Evolutionary conservation across 2,329 filamentous ascomycete genomes (phyloP).

Genomic region (Aureobasidium sp.): DNA sequence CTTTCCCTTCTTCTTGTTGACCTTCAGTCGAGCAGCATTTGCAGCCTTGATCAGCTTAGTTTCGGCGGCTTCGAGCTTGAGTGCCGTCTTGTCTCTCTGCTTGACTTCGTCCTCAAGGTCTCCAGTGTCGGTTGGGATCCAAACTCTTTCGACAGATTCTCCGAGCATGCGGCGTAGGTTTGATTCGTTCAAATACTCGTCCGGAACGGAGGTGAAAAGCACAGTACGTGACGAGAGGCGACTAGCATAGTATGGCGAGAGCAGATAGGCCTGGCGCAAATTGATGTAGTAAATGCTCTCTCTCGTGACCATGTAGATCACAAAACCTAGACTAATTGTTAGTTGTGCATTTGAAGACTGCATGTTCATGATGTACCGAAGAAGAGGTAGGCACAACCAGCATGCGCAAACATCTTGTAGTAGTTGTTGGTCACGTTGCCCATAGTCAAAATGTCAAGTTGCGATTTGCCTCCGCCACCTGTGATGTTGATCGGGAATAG

Average conservation of each 20-base stretch:
- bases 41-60: constrained; percentile 75
- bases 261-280: constrained; percentile 82
- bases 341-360: neutral
- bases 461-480: constrained; percentile 55
- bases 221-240: constrained; percentile 87
- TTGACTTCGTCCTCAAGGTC: constrained; percentile 75
- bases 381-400: constrained; percentile 73
- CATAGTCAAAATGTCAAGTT: constrained; percentile 75
- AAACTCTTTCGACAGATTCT: constrained; percentile 70
- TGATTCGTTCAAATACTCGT: constrained; percentile 68
- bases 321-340: constrained; percentile 48
- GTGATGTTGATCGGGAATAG: constrained; percentile 85
- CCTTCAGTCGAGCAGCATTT: constrained; percentile 64
- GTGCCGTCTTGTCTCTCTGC: constrained; percentile 70
- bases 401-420: constrained; percentile 72
- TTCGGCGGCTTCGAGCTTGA: constrained; percentile 80
- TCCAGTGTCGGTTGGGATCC: constrained; percentile 71
- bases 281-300: constrained; percentile 92
- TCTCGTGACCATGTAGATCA: constrained; percentile 80
- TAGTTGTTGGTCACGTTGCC: constrained; percentile 63
- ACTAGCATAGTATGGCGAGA: constrained; percentile 75
- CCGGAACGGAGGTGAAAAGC: constrained; percentile 78
- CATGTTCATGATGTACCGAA: constrained; percentile 47
- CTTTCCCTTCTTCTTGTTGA: constrained; percentile 59
- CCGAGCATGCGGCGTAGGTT: constrained; percentile 76